These are phyloP conservation scores for Blastobotrys chiropterorum DNA, from an alignment of 805 yeast species.

Conservation along the genomic window DNA sequence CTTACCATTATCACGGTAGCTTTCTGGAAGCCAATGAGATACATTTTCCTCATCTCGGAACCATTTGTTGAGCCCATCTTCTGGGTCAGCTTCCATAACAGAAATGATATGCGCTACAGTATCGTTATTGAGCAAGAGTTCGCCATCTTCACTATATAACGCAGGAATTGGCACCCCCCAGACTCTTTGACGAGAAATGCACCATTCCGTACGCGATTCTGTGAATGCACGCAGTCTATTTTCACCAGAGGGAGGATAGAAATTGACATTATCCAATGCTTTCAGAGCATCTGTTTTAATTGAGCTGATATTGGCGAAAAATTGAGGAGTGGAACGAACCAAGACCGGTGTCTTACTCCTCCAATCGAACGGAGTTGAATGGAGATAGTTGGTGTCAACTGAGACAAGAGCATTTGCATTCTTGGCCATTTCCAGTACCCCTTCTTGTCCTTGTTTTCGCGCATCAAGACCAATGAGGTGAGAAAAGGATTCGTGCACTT, in stretches of 20 bases:
- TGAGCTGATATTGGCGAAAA: conserved; percentile 83
- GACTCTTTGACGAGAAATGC: conserved; percentile 88
- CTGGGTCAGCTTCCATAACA: conserved; percentile 52
- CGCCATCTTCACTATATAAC: conserved; percentile 53
- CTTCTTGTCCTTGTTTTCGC: conserved; percentile 49
- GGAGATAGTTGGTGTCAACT: conserved; percentile 49
- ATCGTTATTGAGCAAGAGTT: conserved; percentile 56
- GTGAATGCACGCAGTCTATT: conserved; percentile 70
- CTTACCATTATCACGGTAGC: conserved; percentile 36
- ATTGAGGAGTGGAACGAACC: conserved; percentile 91
- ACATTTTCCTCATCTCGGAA: conserved; percentile 53
- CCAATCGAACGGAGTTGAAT: conserved; percentile 97
- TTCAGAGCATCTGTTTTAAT: conserved; percentile 58
- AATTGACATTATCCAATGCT: conserved; percentile 57
- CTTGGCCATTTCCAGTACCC: conserved; percentile 40
- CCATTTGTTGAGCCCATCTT: conserved; percentile 47
- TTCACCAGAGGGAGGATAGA: conserved; percentile 67
- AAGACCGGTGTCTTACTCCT: conserved; percentile 93
- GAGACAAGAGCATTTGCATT: conserved; percentile 42
- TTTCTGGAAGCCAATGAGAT: conserved; percentile 67
- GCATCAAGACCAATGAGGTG: conserved; percentile 57
- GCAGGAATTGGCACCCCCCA: conserved; percentile 99
- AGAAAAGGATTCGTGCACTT: conserved; percentile 2
- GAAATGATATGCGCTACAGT: conserved; percentile 53
- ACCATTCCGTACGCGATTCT: conserved; percentile 85